phyloP scores from a whole-genome alignment of 2,329 filamentous ascomycete genomes.

The Penicillium aurantiogriseum region DNA sequence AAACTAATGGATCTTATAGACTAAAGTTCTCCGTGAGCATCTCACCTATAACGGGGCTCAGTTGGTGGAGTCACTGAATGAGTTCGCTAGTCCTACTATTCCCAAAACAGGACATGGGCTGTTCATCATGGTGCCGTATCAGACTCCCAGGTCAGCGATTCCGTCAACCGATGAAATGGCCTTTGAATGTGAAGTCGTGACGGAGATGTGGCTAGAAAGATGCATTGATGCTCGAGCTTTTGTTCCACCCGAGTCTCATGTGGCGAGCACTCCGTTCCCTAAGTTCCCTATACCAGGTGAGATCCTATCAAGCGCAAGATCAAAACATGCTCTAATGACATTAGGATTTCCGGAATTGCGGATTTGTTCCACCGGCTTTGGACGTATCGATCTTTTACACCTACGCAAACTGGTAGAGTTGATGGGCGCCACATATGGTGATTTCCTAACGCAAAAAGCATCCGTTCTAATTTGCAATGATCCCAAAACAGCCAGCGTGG shows the following conservation, averaged over 20 bases:
- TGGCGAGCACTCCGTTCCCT: constrained; percentile 74
- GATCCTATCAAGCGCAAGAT: constrained; percentile 1
- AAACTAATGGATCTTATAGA: constrained; percentile 26
- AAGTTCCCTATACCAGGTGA: constrained; percentile 62
- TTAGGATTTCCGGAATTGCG: constrained; percentile 65
- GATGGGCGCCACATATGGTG: constrained; percentile 77
- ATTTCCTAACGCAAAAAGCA: constrained; percentile 68
- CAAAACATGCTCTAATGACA: constrained; percentile 15
- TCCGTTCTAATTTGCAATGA: constrained; percentile 73
- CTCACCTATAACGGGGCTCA: constrained; percentile 43
- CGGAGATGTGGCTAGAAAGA: constrained; percentile 90
- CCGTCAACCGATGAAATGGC: constrained; percentile 42
- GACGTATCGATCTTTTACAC: constrained; percentile 80
- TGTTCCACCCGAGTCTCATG: constrained; percentile 65
- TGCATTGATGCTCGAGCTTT: constrained; percentile 76
- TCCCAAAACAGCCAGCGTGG: constrained; percentile 53
- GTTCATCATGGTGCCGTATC: constrained; percentile 44
- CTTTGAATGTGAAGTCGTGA: constrained; percentile 58
- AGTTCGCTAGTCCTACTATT: constrained; percentile 36
- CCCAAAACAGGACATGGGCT: constrained; percentile 35
- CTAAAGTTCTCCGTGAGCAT: constrained; percentile 40
- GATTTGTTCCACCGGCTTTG: constrained; percentile 79
- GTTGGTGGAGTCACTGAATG: constrained; percentile 34
- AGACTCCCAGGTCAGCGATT: constrained; percentile 32
- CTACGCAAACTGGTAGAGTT: constrained; percentile 72